Percentiles rank a stretch among this genome's conserved stretches.
Conservation (phyloP, 1,284 basidiomycete genomes). For the Tetrapyrgos nigripes region DNA sequence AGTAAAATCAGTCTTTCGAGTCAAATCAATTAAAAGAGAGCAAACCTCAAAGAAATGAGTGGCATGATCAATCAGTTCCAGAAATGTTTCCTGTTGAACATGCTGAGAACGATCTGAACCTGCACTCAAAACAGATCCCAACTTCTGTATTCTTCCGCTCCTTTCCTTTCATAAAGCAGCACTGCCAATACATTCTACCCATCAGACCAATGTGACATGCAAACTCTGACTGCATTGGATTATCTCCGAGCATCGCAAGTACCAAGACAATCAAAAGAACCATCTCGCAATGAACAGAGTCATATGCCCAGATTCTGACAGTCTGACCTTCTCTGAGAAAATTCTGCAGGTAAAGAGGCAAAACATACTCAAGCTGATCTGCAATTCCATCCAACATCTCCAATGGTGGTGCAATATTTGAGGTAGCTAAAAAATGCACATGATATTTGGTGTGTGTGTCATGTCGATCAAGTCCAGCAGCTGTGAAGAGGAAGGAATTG, state of each 20-base stretch:
- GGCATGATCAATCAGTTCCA: not conserved
- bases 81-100: not conserved
- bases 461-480: conserved; percentile 32
- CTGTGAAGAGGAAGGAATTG: conserved; percentile 35
- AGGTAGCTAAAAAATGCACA: conserved; percentile 30
- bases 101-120: not conserved
- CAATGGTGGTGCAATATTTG: conserved; percentile 30
- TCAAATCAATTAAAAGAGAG: not conserved
- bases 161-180: conserved; percentile 1
- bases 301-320: conserved; percentile 25
- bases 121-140: not conserved
- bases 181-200: not conserved
- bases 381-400: conserved; percentile 32
- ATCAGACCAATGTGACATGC: conserved; percentile 22
- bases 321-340: conserved; percentile 18
- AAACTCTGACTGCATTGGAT: conserved; percentile 33
- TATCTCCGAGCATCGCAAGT: conserved; percentile 27
- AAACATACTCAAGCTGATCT: conserved; percentile 23
- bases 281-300: conserved; percentile 16
- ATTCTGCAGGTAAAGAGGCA: not conserved
- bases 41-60: conserved; percentile 1
- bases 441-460: not conserved
- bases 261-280: conserved; percentile 21
- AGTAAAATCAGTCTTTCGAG: not conserved
- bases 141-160: not conserved